Evolutionary conservation across 1,139 yeast species (phyloP), one percentile per base, ranked within the genome.

Genomic region (Debaryomyces subglobosus): DNA sequence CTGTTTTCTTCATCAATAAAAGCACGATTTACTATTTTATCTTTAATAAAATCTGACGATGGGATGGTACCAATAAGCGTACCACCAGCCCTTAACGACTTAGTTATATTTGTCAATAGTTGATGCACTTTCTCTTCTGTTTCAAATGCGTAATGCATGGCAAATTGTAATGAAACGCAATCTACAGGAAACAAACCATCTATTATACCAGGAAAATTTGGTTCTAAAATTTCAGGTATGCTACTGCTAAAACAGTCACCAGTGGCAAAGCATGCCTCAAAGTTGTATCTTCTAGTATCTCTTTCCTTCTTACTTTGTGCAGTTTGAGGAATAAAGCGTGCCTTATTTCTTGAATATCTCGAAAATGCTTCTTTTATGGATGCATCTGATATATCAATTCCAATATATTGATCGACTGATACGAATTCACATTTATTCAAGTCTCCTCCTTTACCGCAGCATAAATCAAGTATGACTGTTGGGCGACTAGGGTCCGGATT

Each of bases 361-460:
- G 82, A 80, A 49, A 81, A 82, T 0, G 98, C 99, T 63, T 95
- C 97, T 43, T 80, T 75, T 39, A 94, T 84, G 6, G 96, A 89
- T 1, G 87, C 86, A 63, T 92, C 96, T 18, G 97, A 92, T 45
- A 95, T 85, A 67, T 94, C 99, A 35, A 94, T 78, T 1, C 99
- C 99, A 46, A 92, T 83, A 57, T 88, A 88, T 49, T 91, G 94
- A 27, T 82, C 79, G 3, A 89, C 81, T 10, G 80, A 74, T 2
- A 89, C 86, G 58, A 83, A 83, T 48, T 85, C 89, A 84, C 96
- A 92, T 67, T 94, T 94, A 60, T 88, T 82, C 60, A 95, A 71
- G 69, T 94, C 99, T 16, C 99, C 99, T 41, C 99, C 99, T 66
- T 94, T 95, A 13, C 99, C 99, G 68, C 99, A 94, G 20, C 97